Conservation (phyloP, 2,329 filamentous ascomycete genomes). For the Graphilbum sp. region DNA sequence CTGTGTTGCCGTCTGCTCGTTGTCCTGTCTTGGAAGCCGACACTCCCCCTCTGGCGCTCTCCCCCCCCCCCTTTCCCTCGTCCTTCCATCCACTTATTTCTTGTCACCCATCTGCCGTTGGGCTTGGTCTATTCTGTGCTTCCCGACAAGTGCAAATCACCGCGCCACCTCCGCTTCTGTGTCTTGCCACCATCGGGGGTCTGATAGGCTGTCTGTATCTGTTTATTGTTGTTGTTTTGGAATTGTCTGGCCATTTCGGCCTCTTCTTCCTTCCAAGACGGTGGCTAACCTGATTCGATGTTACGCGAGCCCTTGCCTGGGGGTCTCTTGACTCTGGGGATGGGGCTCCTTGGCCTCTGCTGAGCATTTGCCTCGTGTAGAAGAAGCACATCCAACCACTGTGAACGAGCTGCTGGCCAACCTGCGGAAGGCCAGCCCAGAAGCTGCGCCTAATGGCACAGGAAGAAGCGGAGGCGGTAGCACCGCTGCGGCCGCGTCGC, state of each 20-base stretch:
- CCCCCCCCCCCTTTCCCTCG: conserved; percentile 1
- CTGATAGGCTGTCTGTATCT: too few relatives aligned
- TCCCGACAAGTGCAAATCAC: neutral
- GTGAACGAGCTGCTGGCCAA: conserved; percentile 46
- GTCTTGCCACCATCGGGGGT: neutral
- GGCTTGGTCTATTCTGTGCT: neutral
- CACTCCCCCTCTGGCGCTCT: neutral
- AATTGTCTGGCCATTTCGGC: too few relatives aligned
- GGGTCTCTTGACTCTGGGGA: too few relatives aligned
- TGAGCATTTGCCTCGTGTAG: neutral
- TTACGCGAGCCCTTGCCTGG: too few relatives aligned
- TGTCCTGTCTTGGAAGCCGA: neutral
- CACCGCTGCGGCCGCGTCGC: neutral
- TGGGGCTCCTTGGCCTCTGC: too few relatives aligned
- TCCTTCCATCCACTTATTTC: neutral
- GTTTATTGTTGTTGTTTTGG: too few relatives aligned
- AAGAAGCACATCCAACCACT: neutral
- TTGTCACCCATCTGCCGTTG: neutral
- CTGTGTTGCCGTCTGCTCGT: neutral
- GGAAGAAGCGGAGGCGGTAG: neutral
- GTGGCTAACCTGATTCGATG: too few relatives aligned
- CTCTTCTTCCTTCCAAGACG: too few relatives aligned
- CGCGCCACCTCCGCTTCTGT: neutral
- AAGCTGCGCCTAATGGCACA: neutral
- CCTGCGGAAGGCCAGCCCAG: conserved; percentile 25